Conservation (phyloP, 2,329 filamentous ascomycete species). For the Claviceps sp. region DNA sequence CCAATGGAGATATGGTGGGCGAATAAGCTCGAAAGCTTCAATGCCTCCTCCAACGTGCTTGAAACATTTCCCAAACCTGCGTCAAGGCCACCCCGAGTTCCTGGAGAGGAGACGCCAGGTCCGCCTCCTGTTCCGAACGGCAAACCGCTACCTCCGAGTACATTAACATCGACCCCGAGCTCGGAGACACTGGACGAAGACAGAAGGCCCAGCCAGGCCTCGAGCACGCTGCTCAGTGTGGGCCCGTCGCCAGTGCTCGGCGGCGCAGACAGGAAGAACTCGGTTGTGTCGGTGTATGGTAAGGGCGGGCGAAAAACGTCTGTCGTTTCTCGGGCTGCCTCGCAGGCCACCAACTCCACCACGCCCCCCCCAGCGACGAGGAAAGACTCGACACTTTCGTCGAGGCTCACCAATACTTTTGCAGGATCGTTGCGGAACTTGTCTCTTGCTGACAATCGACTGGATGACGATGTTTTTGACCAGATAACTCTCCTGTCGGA, state of each 20-base stretch:
- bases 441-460: slow-evolving; percentile 82
- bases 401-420: slow-evolving; percentile 73
- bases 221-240: slow-evolving; percentile 60
- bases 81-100: slow-evolving; percentile 51
- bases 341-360: slow-evolving; percentile 28
- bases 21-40: slow-evolving; percentile 76
- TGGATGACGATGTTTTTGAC: slow-evolving; percentile 92
- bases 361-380: slow-evolving; percentile 43
- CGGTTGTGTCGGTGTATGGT: slow-evolving; percentile 67
- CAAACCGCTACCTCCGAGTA: slow-evolving; percentile 26
- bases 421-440: slow-evolving; percentile 72
- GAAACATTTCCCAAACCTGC: slow-evolving; percentile 81
- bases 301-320: slow-evolving; percentile 77
- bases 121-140: slow-evolving; percentile 23
- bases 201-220: slow-evolving; percentile 74
- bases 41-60: slow-evolving; percentile 88
- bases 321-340: slow-evolving; percentile 52
- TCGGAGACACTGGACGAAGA: slow-evolving; percentile 61
- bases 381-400: slow-evolving; percentile 82
- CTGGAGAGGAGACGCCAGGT: slow-evolving; percentile 31
- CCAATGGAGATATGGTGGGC: slow-evolving; percentile 96
- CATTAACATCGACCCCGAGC: slow-evolving; percentile 49
- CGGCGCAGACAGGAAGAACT: slow-evolving; percentile 60
- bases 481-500: slow-evolving; percentile 74
- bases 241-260: slow-evolving; percentile 55